These are phyloP conservation scores for Chenopodium berlandieri DNA, from an alignment of 148 eudicot species.

Conservation along the genomic window DNA sequence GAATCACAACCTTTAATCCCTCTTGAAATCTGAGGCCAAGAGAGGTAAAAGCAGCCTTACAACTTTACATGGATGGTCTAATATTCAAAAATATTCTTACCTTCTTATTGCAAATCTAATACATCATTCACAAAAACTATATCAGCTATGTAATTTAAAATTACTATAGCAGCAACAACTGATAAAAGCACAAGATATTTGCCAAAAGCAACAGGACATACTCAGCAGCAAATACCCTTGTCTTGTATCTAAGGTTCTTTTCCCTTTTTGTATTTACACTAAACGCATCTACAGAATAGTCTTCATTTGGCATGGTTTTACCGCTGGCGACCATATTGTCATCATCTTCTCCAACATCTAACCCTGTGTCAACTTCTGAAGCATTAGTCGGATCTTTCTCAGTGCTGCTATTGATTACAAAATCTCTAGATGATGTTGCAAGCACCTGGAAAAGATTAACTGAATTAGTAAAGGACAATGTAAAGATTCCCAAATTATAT, in stretches of 20 bases:
- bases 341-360: constrained; percentile 69
- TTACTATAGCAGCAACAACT: not conserved
- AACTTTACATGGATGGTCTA: not conserved
- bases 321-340: constrained; percentile 87
- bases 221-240: constrained; percentile 97
- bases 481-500: not conserved
- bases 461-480: not conserved
- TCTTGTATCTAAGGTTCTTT: constrained; percentile 86
- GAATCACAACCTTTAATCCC: too few species aligned
- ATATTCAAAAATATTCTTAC: not conserved
- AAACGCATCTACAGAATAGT: constrained; percentile 42
- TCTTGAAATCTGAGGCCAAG: not conserved
- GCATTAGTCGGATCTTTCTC: constrained; percentile 43
- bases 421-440: constrained; percentile 60
- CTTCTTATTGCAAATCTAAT: not conserved
- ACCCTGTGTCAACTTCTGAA: constrained; percentile 43
- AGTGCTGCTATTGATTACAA: constrained; percentile 32
- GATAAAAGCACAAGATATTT: not conserved
- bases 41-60: not conserved
- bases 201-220: constrained; percentile 42
- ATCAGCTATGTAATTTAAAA: not conserved
- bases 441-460: constrained; percentile 58
- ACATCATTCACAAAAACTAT: not conserved
- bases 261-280: constrained; percentile 50
- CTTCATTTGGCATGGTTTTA: constrained; percentile 36